A percentile compares a stretch with the other conserved stretches of the same genome.
Evolutionary conservation across 1,284 basidiomycete species (phyloP).

Genomic region (Sanghuangporus baumii): DNA sequence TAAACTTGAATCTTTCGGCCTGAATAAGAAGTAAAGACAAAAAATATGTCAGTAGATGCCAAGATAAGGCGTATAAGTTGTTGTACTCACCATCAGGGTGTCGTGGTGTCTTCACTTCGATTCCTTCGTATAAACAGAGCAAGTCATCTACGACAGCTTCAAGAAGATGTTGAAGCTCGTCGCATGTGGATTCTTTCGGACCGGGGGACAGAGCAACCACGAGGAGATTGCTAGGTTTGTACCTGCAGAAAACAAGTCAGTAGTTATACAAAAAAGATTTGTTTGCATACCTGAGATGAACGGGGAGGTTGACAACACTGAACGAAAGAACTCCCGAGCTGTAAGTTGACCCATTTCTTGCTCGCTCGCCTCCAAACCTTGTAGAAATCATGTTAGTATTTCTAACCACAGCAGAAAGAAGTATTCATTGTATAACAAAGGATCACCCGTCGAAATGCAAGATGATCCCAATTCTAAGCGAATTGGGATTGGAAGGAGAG

Average conservation of each 20-base stretch:
- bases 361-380: not conserved
- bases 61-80: not conserved
- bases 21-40: not conserved
- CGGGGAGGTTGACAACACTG: slow-evolving; percentile 8
- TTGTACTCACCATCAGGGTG: not conserved
- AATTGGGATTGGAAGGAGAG: not conserved
- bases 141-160: slow-evolving; percentile 5
- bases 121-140: not conserved
- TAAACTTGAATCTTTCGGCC: slow-evolving; percentile 1
- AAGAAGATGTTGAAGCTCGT: slow-evolving; percentile 15
- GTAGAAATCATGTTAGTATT: no score
- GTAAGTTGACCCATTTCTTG: not conserved
- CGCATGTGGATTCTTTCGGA: slow-evolving; percentile 13
- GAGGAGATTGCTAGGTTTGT: slow-evolving; percentile 14
- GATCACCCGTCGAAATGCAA: slow-evolving; percentile 15
- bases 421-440: no score
- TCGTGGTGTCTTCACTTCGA: not conserved
- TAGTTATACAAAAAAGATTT: not conserved
- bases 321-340: slow-evolving; percentile 7
- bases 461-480: slow-evolving; percentile 6
- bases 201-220: slow-evolving; percentile 15
- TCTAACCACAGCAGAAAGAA: no score
- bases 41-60: not conserved
- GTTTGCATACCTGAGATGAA: not conserved
- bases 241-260: slow-evolving; percentile 6